Base-by-base conservation (phyloP, 108 stramenopile species). In the Tribonema minus region DNA sequence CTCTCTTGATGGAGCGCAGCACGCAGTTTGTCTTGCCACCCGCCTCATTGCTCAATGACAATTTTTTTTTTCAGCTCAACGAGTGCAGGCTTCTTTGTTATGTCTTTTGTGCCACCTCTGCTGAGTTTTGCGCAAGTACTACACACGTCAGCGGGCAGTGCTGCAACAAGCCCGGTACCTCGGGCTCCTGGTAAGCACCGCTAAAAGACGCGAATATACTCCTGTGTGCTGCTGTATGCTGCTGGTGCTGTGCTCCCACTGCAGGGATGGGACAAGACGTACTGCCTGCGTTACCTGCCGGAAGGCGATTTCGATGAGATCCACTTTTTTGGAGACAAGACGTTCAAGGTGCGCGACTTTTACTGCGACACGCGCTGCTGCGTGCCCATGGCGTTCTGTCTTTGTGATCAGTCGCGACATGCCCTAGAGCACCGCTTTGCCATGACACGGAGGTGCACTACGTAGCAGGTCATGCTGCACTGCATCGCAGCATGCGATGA, bases 281-380 rank as follows among this genome's bases (percentile, higher is more conserved):
- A 95, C 87, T 97, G 95, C 87, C 88, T 99, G 62, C 83, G 81
- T 39, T 83, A 81, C 37, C 74, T 83, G 38, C 64, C 74, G 3
- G 80, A 83, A 36, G 68, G 29, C 27, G 94, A 95, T 76, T 99
- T 91, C 87, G 96, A 99, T 76, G 95, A 96, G 85, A 89, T 99
- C 72, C 97, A 98, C 82, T 99, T 99, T 83, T 99, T 98, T 77
- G 98, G 98, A 5, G 98, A 99, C 91, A 99, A 99, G 84, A 99
- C 97, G 20, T 97, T 95, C 59, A 31, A 58, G 76, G 76, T 77
- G 7, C 33, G 31, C 30, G 4, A 6, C 9, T 5, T 29, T 29
- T 9, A 62, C 2, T 31, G 61, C 25, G 9, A 3, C 9, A 62
- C 12, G 23, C 9, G 61, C 61, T n/a, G n/a, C n/a, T n/a, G 46